phyloP scores from a whole-genome alignment of 2,329 filamentous ascomycete species.

The Botrytis tulipae region DNA sequence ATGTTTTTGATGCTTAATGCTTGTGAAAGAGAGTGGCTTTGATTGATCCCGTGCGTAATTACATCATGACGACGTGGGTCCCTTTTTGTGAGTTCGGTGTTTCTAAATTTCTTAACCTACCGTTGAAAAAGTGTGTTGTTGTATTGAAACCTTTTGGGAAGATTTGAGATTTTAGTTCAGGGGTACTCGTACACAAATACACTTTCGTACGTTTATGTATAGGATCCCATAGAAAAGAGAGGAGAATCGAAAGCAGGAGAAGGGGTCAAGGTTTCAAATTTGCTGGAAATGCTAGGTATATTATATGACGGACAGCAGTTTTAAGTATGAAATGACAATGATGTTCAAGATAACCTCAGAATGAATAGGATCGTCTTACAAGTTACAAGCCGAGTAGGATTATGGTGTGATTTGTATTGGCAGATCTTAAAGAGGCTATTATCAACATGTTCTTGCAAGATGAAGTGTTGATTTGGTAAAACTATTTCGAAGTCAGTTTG shows the following conservation, averaged over 20 bases:
- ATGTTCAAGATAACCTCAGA: not conserved
- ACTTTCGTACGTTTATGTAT: not conserved
- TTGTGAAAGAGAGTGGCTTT: not conserved
- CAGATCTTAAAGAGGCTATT: not conserved
- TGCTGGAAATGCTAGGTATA: not conserved
- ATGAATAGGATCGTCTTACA: not conserved
- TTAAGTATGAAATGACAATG: not conserved
- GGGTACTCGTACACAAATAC: constrained; percentile 8
- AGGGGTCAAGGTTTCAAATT: constrained; percentile 14
- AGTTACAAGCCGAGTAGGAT: not conserved
- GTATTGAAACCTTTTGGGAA: not conserved
- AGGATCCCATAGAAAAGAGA: not conserved
- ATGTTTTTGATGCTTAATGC: constrained; percentile 6
- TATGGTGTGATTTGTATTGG: not conserved
- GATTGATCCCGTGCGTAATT: constrained; percentile 12
- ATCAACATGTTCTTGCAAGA: not conserved
- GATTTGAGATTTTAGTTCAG: constrained; percentile 7
- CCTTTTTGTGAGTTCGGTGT: not conserved
- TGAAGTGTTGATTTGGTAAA: not conserved
- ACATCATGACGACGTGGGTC: constrained; percentile 15
- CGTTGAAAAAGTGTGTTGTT: not conserved
- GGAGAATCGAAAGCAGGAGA: not conserved
- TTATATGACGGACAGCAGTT: constrained; percentile 13
- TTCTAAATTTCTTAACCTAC: not conserved
- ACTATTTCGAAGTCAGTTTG: not conserved